Evolutionary conservation across 108 stramenopile species (phyloP).

Genomic region (Craspedostauros australis): DNA sequence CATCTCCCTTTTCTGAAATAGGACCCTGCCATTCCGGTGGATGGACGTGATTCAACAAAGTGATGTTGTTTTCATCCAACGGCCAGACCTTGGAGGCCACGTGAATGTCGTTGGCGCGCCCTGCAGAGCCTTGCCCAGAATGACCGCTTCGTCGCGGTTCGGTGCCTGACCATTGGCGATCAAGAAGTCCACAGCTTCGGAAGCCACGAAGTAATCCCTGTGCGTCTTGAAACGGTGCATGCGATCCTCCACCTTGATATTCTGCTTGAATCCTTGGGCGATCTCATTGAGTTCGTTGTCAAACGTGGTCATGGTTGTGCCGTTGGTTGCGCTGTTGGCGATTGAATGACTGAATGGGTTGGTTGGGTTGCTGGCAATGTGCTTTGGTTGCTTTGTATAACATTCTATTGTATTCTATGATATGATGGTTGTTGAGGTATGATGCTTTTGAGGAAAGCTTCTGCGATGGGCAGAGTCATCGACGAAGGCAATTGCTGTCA

Average conservation of each 20-base stretch:
- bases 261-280: slow-evolving; percentile 18
- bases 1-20: slow-evolving; percentile 14
- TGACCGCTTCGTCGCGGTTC: slow-evolving; percentile 48
- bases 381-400: no score
- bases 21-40: slow-evolving; percentile 74
- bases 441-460: no score
- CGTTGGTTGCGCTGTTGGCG: no score
- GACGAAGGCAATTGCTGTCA: no score
- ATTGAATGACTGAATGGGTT: no score
- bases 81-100: slow-evolving; percentile 56
- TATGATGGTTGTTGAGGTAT: no score
- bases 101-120: slow-evolving; percentile 34
- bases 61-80: slow-evolving; percentile 59
- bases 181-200: slow-evolving; percentile 59
- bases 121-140: slow-evolving; percentile 26
- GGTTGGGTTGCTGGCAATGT: no score
- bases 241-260: slow-evolving; percentile 31
- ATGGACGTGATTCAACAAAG: slow-evolving; percentile 62
- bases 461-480: no score
- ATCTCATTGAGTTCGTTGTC: slow-evolving; percentile 17
- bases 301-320: not conserved
- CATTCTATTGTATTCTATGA: no score
- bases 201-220: slow-evolving; percentile 48
- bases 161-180: slow-evolving; percentile 29
- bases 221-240: slow-evolving; percentile 39